Base-by-base conservation (phyloP, 176 grass and related monocot species). In the Pontederia crassipes region DNA sequence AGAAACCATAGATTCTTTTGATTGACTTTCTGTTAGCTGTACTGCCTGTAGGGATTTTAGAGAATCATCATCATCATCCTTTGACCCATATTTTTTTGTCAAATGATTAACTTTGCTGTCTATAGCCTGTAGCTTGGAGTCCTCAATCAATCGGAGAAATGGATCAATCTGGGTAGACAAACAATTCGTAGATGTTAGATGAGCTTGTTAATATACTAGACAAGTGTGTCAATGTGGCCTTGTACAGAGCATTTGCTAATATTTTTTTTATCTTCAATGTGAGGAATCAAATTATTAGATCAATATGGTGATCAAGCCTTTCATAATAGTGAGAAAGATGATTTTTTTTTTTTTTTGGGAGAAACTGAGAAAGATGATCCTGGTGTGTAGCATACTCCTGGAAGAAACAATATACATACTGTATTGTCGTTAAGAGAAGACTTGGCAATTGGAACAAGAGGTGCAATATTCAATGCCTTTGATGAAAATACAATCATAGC, bases 401-500 rank as follows among this genome's bases (percentile, higher is more conserved):
- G 12, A 70, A 32, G 15, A 68, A n/a, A 45, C 29, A 50, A 54
- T 45, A 14, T 35, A 24, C 83, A 82, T 93, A 93, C 94, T 20
- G 61, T 66, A 72, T 74, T 75, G 49, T 83, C 85, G 64, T 81
- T 81, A 52, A 98, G 72, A 52, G 81, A 83, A 72, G 80, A 86
- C 70, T 89, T 92, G 74, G 81, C 73, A 49, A 98, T 86, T 49
- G 94, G 82, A 83, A 98, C 74, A 62, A 98, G 84, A 72, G 94
- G 80, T 2, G 49, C 47, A 13, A 93, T 79, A 79, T 83, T 86
- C 69, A 86, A 93, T 79, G 88, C 85, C 79, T 71, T 89, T 76
- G 94, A 89, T 49, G 88, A 81, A 81, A 98, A 93, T 71, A 98
- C 81, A 74, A 92, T 89, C 94, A 98, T 98, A 61, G 94, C 77